Evolutionary conservation across 192 early-diverging fungal species (phyloP), one percentile per base, ranked within the genome.

Genomic region (Podila epigama): DNA sequence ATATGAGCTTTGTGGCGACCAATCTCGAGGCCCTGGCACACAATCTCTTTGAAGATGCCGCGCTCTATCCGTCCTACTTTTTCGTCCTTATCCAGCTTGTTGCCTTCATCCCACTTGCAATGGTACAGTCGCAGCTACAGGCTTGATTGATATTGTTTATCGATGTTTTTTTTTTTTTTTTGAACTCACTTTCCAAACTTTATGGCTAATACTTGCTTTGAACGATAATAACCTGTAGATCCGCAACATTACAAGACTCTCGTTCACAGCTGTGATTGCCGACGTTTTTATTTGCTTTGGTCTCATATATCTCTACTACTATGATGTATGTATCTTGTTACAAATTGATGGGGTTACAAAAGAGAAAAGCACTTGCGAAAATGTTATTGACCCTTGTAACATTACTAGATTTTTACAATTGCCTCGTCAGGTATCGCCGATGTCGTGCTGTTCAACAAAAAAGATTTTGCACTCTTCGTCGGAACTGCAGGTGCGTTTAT

Each of bases 271-370:
- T 10, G 85, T 97, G 15, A 83, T 98, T 50, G 97, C 95, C 27
- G 95, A 97, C 81, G 82, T 94, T 10, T 98, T 98, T 68, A 97
- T 98, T 64, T 83, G 97, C 60, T 48, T 93, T 52, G 97, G 97
- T 2, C 83, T 98, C 22, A 80, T 85, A 2, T 97, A 95, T 79
- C 79, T 98, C 57, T 91, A 96, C 68, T 86, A 89, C 63, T 92
- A 89, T 70, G 94, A 96, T 70, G 73, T 77, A 64, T 54, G 73
- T 53, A 1, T 2, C 29, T 31, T 25, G 13, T 12, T 54, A 5
- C 18, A 25, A 12, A 48, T 25, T 22, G 7, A 9, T 10, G n/a
- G 15, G 2, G 3, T 15, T 22, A 11, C n/a, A 44, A 25, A 22
- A 16, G 3, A 4, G 7, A 22, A 20, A 2, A 48, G n/a, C 44